These are phyloP conservation scores for Solanum tarijense DNA, from an alignment of 257 asterid genomes.

Conservation along the genomic window DNA sequence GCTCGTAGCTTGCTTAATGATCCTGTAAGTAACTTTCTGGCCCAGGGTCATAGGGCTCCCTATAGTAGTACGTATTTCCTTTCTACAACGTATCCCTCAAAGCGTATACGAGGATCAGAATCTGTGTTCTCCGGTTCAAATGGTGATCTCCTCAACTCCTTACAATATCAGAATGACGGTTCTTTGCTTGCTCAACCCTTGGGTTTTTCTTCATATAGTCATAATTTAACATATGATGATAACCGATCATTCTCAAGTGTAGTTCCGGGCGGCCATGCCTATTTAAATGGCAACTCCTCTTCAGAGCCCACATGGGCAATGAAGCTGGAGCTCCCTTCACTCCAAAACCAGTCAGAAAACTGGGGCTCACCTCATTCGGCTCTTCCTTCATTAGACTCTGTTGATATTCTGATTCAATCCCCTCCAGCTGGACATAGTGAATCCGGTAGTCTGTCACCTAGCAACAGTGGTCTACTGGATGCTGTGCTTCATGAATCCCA, in stretches of 20 bases:
- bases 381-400: constrained; percentile 31
- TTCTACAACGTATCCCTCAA: constrained; percentile 26
- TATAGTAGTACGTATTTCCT: constrained; percentile 5
- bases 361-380: constrained; percentile 47
- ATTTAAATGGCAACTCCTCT: constrained; percentile 27
- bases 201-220: constrained; percentile 17
- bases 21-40: constrained; percentile 21
- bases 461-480: constrained; percentile 43
- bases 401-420: constrained; percentile 28
- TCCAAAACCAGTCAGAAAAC: constrained; percentile 40
- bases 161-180: constrained; percentile 20
- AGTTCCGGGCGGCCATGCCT: constrained; percentile 33
- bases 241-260: constrained; percentile 11
- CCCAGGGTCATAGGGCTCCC: constrained; percentile 12
- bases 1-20: constrained; percentile 14
- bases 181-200: constrained; percentile 22
- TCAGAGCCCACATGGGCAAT: constrained; percentile 32
- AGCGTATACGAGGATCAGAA: constrained; percentile 37
- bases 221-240: constrained; percentile 11
- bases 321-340: constrained; percentile 73
- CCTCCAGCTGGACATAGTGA: constrained; percentile 25
- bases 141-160: constrained; percentile 10
- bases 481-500: constrained; percentile 41
- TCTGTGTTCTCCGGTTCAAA: constrained; percentile 8
- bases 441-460: constrained; percentile 25